Evolutionary conservation across 1,139 yeast species (phyloP).

Genomic region (Suhomyces panamericanus): DNA sequence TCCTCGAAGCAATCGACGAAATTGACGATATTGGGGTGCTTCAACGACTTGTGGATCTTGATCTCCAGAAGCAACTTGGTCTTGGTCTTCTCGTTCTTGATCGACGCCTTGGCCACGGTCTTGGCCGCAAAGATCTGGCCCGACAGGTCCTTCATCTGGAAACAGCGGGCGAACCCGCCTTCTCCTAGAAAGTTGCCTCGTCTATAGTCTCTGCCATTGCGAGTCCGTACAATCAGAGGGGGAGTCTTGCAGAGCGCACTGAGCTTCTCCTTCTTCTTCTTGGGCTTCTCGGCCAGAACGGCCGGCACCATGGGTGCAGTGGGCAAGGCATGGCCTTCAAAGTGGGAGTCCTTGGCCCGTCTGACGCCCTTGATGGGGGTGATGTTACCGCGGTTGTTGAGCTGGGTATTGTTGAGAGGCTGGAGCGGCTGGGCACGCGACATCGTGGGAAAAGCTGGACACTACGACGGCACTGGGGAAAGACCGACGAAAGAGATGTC

Average conservation of each 20-base stretch:
- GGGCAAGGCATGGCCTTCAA: constrained; percentile 18
- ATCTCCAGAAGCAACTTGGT: constrained; percentile 89
- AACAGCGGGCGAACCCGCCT: constrained; percentile 99
- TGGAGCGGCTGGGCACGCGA: constrained; percentile 45
- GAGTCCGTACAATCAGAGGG: constrained; percentile 85
- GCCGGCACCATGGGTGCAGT: constrained; percentile 14
- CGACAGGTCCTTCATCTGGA: constrained; percentile 87
- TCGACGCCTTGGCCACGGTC: constrained; percentile 94
- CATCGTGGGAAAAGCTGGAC: constrained; percentile 20
- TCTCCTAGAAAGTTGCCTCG: constrained; percentile 93
- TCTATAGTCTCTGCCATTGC: constrained; percentile 84
- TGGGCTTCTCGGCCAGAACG: constrained; percentile 22
- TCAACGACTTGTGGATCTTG: constrained; percentile 88
- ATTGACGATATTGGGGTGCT: constrained; percentile 86
- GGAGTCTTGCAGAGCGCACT: constrained; percentile 93
- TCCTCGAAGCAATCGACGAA: constrained; percentile 95
- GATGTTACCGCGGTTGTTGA: constrained; percentile 40
- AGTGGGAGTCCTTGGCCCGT: constrained; percentile 31
- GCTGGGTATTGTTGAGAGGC: constrained; percentile 48
- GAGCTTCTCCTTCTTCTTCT: constrained; percentile 81
- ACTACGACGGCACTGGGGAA: constrained; percentile 4
- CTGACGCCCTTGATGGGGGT: constrained; percentile 45
- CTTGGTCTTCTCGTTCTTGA: constrained; percentile 86
- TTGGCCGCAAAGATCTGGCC: constrained; percentile 95
- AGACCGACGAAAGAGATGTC: constrained; percentile 9